phyloP scores from a whole-genome alignment of 306 rosid genomes.

The Vigna angularis region DNA sequence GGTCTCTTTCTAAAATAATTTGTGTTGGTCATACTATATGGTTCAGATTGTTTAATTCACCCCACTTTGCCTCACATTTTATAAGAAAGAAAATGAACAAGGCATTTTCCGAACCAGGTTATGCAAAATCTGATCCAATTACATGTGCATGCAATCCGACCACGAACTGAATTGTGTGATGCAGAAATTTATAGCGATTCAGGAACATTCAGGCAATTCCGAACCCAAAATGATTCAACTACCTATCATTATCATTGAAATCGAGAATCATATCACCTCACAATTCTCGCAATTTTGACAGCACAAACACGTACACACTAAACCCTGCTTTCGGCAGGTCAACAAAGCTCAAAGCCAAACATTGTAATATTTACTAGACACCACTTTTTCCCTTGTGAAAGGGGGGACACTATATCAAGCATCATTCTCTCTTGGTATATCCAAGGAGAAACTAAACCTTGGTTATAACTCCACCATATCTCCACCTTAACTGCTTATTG shows the following conservation, averaged over 20 bases:
- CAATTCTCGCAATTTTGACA: background rate
- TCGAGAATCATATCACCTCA: background rate
- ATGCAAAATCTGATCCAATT: background rate
- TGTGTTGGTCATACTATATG: background rate
- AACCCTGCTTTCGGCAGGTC: no score
- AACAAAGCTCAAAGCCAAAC: slow-evolving; percentile 11
- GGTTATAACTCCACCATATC: background rate
- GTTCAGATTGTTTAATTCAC: background rate
- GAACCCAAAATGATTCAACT: background rate
- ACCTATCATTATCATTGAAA: background rate
- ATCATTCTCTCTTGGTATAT: background rate
- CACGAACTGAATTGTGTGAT: background rate
- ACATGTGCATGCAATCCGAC: background rate
- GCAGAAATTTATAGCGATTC: background rate
- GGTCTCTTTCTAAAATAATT: background rate
- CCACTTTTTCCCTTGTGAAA: background rate
- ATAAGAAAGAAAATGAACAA: background rate
- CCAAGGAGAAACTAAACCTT: background rate
- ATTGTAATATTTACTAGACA: background rate
- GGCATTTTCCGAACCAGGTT: background rate
- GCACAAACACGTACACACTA: no score
- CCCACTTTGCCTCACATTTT: background rate
- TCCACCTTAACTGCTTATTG: background rate
- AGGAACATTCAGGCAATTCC: background rate
- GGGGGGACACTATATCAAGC: background rate